Percentiles rank a stretch among this genome's conserved stretches.
These are phyloP conservation scores for Chaetomium strumarium DNA, from an alignment of 2,329 filamentous ascomycete species.

Conservation along the genomic window DNA sequence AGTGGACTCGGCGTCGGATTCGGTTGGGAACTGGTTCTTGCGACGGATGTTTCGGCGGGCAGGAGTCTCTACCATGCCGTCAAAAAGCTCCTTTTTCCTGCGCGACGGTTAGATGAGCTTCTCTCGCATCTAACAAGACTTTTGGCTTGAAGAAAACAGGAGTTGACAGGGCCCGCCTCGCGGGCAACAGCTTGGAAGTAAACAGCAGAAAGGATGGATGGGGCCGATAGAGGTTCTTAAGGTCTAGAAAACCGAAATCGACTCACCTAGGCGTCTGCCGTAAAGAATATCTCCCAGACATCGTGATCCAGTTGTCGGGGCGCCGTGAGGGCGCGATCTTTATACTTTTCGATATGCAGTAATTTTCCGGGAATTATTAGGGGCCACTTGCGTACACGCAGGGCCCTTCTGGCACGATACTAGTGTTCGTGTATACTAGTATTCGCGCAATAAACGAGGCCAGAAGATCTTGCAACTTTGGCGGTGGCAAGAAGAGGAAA, in stretches of 20 bases:
- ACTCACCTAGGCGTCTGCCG: constrained; percentile 31
- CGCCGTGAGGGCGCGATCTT: constrained; percentile 9
- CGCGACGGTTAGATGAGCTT: not conserved
- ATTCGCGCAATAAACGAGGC: not conserved
- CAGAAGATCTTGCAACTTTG: not conserved
- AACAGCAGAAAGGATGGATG: not conserved
- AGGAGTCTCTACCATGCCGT: constrained; percentile 56
- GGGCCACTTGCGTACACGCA: not conserved
- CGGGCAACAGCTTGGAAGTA: not conserved
- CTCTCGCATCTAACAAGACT: no score
- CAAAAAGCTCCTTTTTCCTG: constrained; percentile 57
- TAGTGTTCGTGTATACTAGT: constrained; percentile 10
- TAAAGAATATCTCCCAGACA: constrained; percentile 30
- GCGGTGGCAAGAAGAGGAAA: constrained; percentile 2
- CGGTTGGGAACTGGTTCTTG: constrained; percentile 43
- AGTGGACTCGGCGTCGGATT: constrained; percentile 45
- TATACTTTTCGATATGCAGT: constrained; percentile 6
- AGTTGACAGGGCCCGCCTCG: no score
- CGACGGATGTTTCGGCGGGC: constrained; percentile 43
- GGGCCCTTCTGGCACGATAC: constrained; percentile 2
- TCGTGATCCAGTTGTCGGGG: constrained; percentile 14
- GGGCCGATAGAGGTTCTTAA: not conserved
- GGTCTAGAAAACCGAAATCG: not conserved
- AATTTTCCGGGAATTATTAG: not conserved
- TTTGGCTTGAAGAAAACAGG: no score